A percentile compares a stretch with the other conserved stretches of the same genome.
Evolutionary conservation across 2,329 filamentous ascomycete species (phyloP).

Genomic region (Fusarium phyllophilum): DNA sequence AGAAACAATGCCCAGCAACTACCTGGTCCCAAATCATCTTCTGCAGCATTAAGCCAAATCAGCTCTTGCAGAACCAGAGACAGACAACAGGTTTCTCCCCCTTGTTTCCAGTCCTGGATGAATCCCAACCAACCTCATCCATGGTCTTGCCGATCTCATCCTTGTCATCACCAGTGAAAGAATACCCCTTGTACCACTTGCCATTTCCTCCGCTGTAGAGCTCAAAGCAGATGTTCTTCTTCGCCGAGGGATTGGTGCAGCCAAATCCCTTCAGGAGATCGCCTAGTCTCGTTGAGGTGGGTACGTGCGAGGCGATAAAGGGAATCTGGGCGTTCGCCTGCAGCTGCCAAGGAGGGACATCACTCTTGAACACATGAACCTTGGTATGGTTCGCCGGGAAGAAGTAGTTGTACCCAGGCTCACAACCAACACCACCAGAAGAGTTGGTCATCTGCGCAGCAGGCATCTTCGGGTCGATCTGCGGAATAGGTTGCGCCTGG

Average conservation of each 20-base stretch:
- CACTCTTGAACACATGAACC: constrained; percentile 66
- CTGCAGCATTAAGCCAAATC: not conserved
- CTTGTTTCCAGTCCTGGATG: constrained; percentile 56
- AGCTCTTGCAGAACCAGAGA: constrained; percentile 67
- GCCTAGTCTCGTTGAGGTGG: constrained; percentile 61
- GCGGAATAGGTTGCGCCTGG: constrained; percentile 54
- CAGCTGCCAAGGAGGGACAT: constrained; percentile 64
- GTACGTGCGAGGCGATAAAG: constrained; percentile 63
- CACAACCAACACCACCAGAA: constrained; percentile 66
- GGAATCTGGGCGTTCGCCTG: constrained; percentile 53
- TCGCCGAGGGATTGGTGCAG: constrained; percentile 59
- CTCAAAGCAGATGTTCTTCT: constrained; percentile 68
- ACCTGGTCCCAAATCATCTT: not conserved
- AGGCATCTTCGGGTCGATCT: constrained; percentile 57
- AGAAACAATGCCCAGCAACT: not conserved
- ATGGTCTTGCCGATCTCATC: constrained; percentile 61
- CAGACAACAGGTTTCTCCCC: constrained; percentile 67
- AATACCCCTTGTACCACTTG: constrained; percentile 67
- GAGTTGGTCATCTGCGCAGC: constrained; percentile 66
- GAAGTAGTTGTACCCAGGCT: constrained; percentile 72
- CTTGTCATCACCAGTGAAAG: constrained; percentile 61
- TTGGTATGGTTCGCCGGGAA: constrained; percentile 68
- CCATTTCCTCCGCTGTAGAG: constrained; percentile 65
- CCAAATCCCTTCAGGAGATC: constrained; percentile 70
- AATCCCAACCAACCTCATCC: constrained; percentile 68